Evolutionary conservation across 306 rosid species (phyloP), one percentile per base, ranked within the genome.

Genomic region (Mimosa bimucronata): DNA sequence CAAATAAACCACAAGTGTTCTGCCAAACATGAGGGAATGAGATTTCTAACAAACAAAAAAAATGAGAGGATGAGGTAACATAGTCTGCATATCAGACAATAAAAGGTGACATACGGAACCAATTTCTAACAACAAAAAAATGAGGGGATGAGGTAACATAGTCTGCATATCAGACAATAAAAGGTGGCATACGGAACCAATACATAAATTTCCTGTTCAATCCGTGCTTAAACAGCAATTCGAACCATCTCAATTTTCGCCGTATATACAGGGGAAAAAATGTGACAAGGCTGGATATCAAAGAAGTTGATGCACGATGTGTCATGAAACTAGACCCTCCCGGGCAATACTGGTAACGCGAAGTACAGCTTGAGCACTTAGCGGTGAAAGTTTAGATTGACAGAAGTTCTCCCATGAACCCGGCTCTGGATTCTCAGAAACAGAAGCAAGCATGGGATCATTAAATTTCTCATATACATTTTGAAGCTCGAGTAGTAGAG

Each of bases 311-410:
- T 66, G 72, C 48, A 30, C 0, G 34, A 18, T 3, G 81, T 81
- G 85, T 94, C 89, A 92, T 76, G 98, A 94, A 84, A 90, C 88
- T 52, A 90, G 90, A 83, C 92, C 94, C 79, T 94, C 97, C 50
- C 93, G 87, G 28, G 91, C 75, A 46, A 90, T 83, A 74, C 80
- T 88, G 83, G 97, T 94, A 58, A 92, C 96, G 14, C 98, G 97
- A 66, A 95, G 92, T 21, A 95, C 99, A 48, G 99, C 99, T 87
- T 93, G 99, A 28, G 99, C 99, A 70, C 94, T 95, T 79, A 95
- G 61, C 61, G 96, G 97, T 15, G 99, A 91, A 77, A 95, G 97
- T 78, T 95, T 88, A 25, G 94, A 90, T 16, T 84, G 95, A 77
- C 99, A 95, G 71, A 95, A 89, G 83, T 85, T 89, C 88, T 91